Base-by-base conservation (phyloP, 495 filamentous ascomycete genomes). In the Penicilliopsis zonata region DNA sequence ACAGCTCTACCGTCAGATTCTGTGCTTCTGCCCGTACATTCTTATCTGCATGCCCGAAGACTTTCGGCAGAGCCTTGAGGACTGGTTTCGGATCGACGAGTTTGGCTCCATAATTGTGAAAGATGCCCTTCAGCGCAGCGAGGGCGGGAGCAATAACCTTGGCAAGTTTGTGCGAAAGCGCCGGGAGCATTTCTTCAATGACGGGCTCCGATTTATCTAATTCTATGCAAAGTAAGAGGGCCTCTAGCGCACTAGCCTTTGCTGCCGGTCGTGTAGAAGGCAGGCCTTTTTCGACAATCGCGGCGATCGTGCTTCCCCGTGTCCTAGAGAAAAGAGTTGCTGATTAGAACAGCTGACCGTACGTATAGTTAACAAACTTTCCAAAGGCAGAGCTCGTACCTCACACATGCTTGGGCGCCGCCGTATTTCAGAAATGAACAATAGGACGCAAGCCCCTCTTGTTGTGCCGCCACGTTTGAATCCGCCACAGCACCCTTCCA, bases 401-500 rank as follows among this genome's bases (percentile, higher is more conserved):
- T 76, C 40, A 78, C 71, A 50, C 82, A 88, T 24, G 76, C 75
- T 46, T 87, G 78, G 22, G 59, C 56, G 19, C 88, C 86, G 34
- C 82, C 82, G 44, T 79, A 94, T 50, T 94, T 83, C 37, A 96
- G 63, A 48, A 94, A 96, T 0, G 85, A 71, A 54, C 87, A 93
- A 43, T 90, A 74, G 28, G 86, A 74, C 20, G 69, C 76, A 27
- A 99, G 71, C 40, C 84, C 90, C 36, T 99, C 90, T 52, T 88
- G 80, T 49, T 99, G 90, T 33, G 90, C 90, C 6, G 92, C 90
- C 33, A 99, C 92, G 49, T 99, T 96, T 18, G 90, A 95, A 55
- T 99, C 90, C 31, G 80, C 76, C 4, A 86, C 87, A 1, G 86
- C 90, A 18, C 77, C 79, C 57, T 94, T 94, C 88, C 85, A 94